These are phyloP conservation scores for Aspergillus leporis DNA, from an alignment of 495 filamentous ascomycete genomes.

Conservation along the genomic window DNA sequence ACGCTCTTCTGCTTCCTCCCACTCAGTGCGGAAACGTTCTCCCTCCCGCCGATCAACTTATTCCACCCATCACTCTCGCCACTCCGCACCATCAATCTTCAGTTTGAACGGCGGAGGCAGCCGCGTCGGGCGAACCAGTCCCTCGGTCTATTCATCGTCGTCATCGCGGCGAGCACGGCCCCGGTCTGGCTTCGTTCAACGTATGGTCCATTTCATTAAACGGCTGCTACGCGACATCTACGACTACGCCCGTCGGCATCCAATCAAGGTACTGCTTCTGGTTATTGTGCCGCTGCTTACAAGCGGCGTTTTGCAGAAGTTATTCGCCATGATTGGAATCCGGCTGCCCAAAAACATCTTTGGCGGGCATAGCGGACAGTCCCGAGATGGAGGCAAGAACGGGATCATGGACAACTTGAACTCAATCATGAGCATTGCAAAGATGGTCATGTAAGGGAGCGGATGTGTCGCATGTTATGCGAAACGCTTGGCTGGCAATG, in stretches of 20 bases:
- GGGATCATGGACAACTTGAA: slow-evolving; percentile 48
- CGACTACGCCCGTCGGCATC: slow-evolving; percentile 74
- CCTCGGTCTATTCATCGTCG: slow-evolving; percentile 62
- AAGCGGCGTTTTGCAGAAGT: slow-evolving; percentile 70
- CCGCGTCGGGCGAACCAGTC: slow-evolving; percentile 36
- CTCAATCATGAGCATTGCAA: slow-evolving; percentile 57
- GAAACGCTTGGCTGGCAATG: background rate
- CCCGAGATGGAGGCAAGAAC: slow-evolving; percentile 22
- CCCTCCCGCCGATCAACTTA: slow-evolving; percentile 40
- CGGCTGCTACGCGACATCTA: slow-evolving; percentile 72
- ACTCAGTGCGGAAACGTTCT: slow-evolving; percentile 37
- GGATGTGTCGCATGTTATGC: background rate
- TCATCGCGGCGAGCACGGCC: slow-evolving; percentile 62
- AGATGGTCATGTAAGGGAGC: slow-evolving; percentile 59
- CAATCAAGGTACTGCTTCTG: slow-evolving; percentile 80
- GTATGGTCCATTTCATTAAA: slow-evolving; percentile 67
- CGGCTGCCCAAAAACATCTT: slow-evolving; percentile 63
- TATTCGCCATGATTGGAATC: slow-evolving; percentile 75
- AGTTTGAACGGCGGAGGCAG: slow-evolving; percentile 40
- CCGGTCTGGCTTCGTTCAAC: slow-evolving; percentile 71
- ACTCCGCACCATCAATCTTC: slow-evolving; percentile 55
- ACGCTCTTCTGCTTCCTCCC: slow-evolving; percentile 30
- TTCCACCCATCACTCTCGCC: slow-evolving; percentile 39
- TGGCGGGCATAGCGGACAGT: slow-evolving; percentile 26
- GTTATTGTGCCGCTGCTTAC: slow-evolving; percentile 83